Base-by-base conservation (phyloP, 2,329 filamentous ascomycete species). In the Stagonosporopsis tanaceti region DNA sequence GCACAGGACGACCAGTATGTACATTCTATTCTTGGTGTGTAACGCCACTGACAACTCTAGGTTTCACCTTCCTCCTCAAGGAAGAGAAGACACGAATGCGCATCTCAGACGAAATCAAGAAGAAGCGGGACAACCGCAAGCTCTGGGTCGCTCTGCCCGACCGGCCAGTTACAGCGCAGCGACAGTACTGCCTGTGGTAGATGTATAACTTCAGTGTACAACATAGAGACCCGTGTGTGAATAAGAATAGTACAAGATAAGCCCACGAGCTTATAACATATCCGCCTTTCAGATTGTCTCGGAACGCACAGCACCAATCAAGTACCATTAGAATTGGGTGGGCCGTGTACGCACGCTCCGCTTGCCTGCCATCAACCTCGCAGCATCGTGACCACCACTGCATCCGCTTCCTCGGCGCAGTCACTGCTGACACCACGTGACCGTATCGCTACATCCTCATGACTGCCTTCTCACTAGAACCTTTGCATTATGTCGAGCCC, bases 151-250 rank as follows among this genome's bases (percentile, higher is more conserved):
- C 93, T 68, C 80, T 98, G 50, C 94, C 94, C 7, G 92, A 97
- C 76, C 87, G 93, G 60, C 91, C 90, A 6, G 84, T 99, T 53
- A 89, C 89, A 60, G 88, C 88, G 34, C 93, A 97, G 81, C 86
- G 91, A 67, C 94, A 92, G 73, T 96, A 95, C 77, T 96, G 96
- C 78, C 87, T 90, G 60, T 99, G 94, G 94, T 98, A 89, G 62
- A 27, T 50, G 56, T 47, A 48, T 24, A 8, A 22, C 17, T 17
- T 38, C 7, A 15, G 24, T 54, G 56, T 53, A 59, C 42, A 47
- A 59, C 30, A 59, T 50, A 50, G 39, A 24, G n/a, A 8, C 6
- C 17, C 8, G 34, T 50, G 48, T 57, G 54, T 57, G 54, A 46
- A 48, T 53, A 57, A 28, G 44, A 20, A 40, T 40, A 45, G 20